Base-by-base conservation (phyloP, 2,329 filamentous ascomycete species). In the Xylariaceae sp. region DNA sequence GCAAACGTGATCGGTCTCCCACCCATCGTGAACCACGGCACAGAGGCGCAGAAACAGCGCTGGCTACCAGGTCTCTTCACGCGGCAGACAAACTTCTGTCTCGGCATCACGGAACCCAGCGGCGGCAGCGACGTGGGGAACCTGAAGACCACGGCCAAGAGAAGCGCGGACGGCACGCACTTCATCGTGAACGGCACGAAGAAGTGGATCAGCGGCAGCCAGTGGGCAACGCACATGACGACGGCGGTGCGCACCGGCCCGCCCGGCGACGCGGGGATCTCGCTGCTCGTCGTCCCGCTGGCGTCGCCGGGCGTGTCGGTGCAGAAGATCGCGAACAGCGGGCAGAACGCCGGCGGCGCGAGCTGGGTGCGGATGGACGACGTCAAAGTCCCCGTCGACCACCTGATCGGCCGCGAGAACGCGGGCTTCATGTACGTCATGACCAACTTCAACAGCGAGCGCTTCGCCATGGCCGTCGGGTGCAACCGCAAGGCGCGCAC, bases 161-260 rank as follows among this genome's bases (percentile, higher is more conserved):
- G 70, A 15, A 59, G 16, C n/a, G 48, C 41, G 10, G 71, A 78
- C 32, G 78, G 76, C 1, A 71, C 76, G 35, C 65, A 74, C 50
- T 87, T 85, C 61, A 64, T 85, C 42, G 82, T 87, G 6, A 85
- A 82, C 48, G 84, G 84, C 1, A 77, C 77, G 30, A 87, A 87
- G 73, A 85, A 85, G 65, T 85, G 82, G 82, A 87, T 87, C 59
- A 87, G 85, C 2, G 83, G 83, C 30, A 81, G 75, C 24, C 77
- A 80, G 7, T 84, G 78, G 76, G 81, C 84, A n/a, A 77, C 83
- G 49, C 83, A 83, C 66, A 79, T 81, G 64, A 85, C 83, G 2
- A 82, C 84, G 20, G 85, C 83, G 4, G 83, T 85, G 8, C 75
- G 83, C 11, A 86, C 82, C 0, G 81, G 81, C 10, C 79, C 77